These are phyloP conservation scores for Puccinia novopanici DNA, from an alignment of 1,284 basidiomycete genomes.

Conservation along the genomic window DNA sequence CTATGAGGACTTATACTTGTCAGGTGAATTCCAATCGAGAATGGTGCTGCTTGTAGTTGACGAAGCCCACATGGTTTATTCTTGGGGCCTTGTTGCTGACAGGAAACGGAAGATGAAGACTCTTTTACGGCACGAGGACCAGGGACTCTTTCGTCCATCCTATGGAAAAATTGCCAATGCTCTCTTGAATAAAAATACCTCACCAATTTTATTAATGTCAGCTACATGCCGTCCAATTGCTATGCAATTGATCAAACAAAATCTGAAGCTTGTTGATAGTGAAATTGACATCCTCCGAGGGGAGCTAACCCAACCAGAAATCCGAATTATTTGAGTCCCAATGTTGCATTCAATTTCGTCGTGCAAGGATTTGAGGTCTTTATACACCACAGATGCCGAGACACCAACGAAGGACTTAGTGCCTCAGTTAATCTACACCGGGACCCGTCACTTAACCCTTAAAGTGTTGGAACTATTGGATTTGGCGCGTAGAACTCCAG, in stretches of 20 bases:
- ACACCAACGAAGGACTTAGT: not conserved
- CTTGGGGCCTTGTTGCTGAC: not conserved
- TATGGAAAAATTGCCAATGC: not conserved
- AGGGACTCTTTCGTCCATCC: not conserved
- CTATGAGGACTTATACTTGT: not conserved
- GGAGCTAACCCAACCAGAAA: not conserved
- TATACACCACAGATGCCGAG: not conserved
- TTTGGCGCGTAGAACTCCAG: not conserved
- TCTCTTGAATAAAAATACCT: not conserved
- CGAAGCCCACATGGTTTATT: slow-evolving; percentile 13
- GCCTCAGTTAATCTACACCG: not conserved
- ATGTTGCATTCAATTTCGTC: not conserved
- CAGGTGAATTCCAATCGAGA: not conserved
- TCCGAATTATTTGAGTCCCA: not conserved
- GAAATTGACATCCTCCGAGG: slow-evolving; percentile 9
- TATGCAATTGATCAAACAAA: not conserved
- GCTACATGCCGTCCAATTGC: slow-evolving; percentile 5
- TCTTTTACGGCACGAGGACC: not conserved
- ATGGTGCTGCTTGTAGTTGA: not conserved
- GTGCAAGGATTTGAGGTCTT: not conserved
- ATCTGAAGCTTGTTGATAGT: not conserved
- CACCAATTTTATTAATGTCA: slow-evolving; percentile 5
- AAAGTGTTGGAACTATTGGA: not conserved
- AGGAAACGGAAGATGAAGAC: not conserved
- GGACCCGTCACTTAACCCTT: not conserved